Evolutionary conservation across 257 asterid species (phyloP).

Genomic region (Solanum dulcamara): DNA sequence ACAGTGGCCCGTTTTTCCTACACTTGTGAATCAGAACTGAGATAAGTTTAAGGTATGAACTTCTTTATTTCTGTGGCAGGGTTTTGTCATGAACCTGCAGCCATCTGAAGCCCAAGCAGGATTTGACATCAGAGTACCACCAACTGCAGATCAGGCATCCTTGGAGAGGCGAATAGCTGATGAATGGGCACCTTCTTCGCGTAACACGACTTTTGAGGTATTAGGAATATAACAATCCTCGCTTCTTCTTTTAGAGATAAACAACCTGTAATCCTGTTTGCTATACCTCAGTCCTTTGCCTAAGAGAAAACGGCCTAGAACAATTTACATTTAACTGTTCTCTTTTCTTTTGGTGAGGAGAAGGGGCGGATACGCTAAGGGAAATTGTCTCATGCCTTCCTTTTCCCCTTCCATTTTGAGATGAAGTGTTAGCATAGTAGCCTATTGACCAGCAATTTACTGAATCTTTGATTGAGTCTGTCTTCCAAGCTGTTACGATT

Average conservation of each 20-base stretch:
- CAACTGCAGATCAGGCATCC: conserved; percentile 62
- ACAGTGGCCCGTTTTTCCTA: not conserved
- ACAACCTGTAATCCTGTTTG: not conserved
- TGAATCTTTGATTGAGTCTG: not conserved
- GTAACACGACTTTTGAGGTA: conserved; percentile 94
- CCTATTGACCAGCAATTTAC: not conserved
- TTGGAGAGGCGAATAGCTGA: conserved; percentile 78
- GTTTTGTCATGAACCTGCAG: conserved; percentile 94
- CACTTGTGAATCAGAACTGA: not conserved
- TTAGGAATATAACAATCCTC: not conserved
- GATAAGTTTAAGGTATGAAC: not conserved
- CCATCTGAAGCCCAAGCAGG: conserved; percentile 99
- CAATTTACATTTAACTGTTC: not conserved
- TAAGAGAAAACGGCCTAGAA: not conserved
- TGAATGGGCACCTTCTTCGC: conserved; percentile 95
- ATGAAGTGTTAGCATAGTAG: not conserved
- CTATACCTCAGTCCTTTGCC: not conserved
- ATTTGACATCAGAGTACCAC: conserved; percentile 89
- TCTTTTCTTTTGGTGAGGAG: not conserved
- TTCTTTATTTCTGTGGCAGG: conserved; percentile 32
- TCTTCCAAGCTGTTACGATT: not conserved
- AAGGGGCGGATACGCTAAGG: not conserved
- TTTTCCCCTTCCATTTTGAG: not conserved
- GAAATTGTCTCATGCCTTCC: not conserved
- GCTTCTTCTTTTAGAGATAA: not conserved